Conservation (phyloP, 768 basidiomycete genomes). For the Boletus fagicola region DNA sequence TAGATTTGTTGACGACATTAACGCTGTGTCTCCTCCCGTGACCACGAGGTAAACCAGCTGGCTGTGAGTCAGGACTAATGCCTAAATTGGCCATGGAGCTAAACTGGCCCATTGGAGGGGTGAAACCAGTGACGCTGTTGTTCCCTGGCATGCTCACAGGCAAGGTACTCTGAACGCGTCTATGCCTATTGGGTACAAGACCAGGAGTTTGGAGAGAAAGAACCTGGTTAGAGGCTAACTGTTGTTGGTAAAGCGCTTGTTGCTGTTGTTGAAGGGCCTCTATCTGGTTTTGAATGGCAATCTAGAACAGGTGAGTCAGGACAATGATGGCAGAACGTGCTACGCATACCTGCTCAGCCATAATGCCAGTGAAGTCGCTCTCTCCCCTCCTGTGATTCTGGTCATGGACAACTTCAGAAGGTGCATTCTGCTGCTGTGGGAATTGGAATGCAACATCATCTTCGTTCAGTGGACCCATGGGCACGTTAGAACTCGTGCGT, state of each 20-base stretch:
- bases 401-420: constrained; percentile 33
- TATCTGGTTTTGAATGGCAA: constrained; percentile 87
- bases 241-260: constrained; percentile 85
- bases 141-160: constrained; percentile 54
- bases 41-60: constrained; percentile 68
- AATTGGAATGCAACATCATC: constrained; percentile 83
- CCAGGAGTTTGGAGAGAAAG: constrained; percentile 78
- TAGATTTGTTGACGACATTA: constrained; percentile 81
- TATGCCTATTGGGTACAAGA: constrained; percentile 68
- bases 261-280: constrained; percentile 90
- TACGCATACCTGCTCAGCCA: constrained; percentile 85
- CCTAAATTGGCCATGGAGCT: constrained; percentile 48
- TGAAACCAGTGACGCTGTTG: constrained; percentile 36
- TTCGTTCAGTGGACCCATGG: constrained; percentile 72
- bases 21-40: constrained; percentile 91
- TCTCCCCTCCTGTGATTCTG: constrained; percentile 52
- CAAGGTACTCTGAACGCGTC: constrained; percentile 84
- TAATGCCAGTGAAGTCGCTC: constrained; percentile 83
- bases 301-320: constrained; percentile 43
- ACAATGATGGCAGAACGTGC: not conserved
- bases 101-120: constrained; percentile 61
- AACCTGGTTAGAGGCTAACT: constrained; percentile 84
- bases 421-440: constrained; percentile 58
- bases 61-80: constrained; percentile 64
- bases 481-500: constrained; percentile 49